Percentiles rank a stretch among this genome's conserved stretches.
Conservation (phyloP, 306 rosid genomes). For the Oxytropis ochrocephala region DNA sequence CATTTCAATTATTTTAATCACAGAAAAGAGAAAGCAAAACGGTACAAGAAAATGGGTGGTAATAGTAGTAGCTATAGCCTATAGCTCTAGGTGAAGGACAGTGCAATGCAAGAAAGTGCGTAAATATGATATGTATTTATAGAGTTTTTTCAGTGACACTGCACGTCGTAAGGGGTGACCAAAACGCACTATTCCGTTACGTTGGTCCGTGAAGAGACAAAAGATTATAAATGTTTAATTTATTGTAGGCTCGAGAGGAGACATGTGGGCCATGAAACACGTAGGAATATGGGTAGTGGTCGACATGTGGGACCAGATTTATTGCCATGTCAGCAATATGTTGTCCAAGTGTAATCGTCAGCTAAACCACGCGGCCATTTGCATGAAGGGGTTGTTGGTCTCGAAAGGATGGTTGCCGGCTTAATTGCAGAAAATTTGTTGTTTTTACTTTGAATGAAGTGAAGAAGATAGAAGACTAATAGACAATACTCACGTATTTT, state of each 20-base stretch:
- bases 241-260: background rate
- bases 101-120: background rate
- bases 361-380: conserved; percentile 22
- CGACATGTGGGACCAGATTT: conserved; percentile 36
- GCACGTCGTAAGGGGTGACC: background rate
- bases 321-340: conserved; percentile 36
- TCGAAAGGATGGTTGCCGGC: conserved; percentile 48
- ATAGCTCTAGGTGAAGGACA: background rate
- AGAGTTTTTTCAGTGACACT: background rate
- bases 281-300: background rate
- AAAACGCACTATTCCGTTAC: background rate
- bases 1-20: conserved; percentile 19
- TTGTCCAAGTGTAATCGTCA: background rate
- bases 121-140: conserved; percentile 26
- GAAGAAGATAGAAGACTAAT: no score
- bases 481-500: no score
- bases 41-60: background rate
- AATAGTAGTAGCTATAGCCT: background rate
- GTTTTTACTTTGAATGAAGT: background rate
- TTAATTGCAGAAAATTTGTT: background rate
- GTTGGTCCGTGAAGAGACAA: conserved; percentile 1
- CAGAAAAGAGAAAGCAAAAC: background rate
- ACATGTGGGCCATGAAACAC: conserved; percentile 43
- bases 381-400: conserved; percentile 19
- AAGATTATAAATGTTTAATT: background rate